Percentiles rank a stretch among this genome's conserved stretches.
Evolutionary conservation across 306 rosid genomes (phyloP).

Genomic region (Citrullus amarus): DNA sequence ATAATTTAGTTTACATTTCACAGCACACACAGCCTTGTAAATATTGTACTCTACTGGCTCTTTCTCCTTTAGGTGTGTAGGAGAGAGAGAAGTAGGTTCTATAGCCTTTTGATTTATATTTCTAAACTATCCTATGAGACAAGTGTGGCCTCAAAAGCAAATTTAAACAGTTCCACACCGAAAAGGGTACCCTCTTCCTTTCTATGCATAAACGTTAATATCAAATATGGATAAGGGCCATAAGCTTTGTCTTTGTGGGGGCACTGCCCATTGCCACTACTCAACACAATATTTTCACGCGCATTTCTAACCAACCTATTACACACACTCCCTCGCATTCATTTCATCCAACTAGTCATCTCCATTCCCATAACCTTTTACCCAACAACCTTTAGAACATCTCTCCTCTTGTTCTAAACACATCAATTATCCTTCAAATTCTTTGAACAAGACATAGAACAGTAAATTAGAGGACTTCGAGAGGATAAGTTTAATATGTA

Average conservation of each 20-base stretch:
- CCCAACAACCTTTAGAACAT: background rate
- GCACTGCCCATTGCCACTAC: background rate
- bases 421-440: background rate
- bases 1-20: background rate
- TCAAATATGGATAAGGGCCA: constrained; percentile 2
- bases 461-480: no score
- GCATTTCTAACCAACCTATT: background rate
- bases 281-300: constrained; percentile 5
- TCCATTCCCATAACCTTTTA: background rate
- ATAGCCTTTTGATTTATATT: background rate
- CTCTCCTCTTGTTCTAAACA: background rate
- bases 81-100: background rate
- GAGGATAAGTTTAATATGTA: no score
- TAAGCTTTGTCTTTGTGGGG: constrained; percentile 1
- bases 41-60: background rate
- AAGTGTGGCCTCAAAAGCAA: background rate
- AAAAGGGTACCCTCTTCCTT: background rate
- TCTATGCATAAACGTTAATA: background rate
- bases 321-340: background rate
- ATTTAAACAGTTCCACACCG: background rate
- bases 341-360: background rate
- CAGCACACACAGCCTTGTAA: background rate
- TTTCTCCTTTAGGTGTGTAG: background rate
- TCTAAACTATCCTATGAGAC: background rate
- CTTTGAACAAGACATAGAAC: no score